Evolutionary conservation across 768 basidiomycete species (phyloP), one percentile per base, ranked within the genome.

Genomic region (Mycena vitilis): DNA sequence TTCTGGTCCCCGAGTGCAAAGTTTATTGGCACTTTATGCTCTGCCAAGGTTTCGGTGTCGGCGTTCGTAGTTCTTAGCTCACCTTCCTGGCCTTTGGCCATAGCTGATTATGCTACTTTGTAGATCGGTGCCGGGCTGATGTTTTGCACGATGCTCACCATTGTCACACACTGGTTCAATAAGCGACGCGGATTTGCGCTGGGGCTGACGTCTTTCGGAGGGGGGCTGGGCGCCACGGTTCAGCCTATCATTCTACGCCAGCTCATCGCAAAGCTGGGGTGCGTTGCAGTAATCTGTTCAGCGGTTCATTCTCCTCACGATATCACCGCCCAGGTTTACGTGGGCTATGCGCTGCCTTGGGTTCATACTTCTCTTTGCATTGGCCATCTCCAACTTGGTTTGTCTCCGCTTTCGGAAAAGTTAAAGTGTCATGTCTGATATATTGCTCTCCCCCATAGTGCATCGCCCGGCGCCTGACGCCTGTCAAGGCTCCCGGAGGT

Each of bases 21-120:
- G 63, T 77, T 40, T 89, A 85, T 70, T 89, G 88, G 88, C 88
- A 89, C 20, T 85, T 88, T 65, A 73, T 89, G 48, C 80, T 89
- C 9, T 87, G 81, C 37, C 88, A 89, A 70, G 88, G 88, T 0
- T 63, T 89, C 20, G 84, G 81, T 1, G 68, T 84, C 7, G 88
- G 88, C 38, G 84, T 87, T 38, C 62, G 84, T 69, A 23, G 48
- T 55, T 11, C 25, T 13, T 30, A 25, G 5, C 12, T 49, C 12
- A 52, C 15, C 16, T 52, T 25, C 8, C 37, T 18, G 10, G 15
- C 44, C 18, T 45, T 45, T 13, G 20, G 40, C 37, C 42, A 4
- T 45, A 1, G 9, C 20, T 37, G n/a, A 40, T 40, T 9, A 10
- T 11, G 40, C 25, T 10, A 13, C 20, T 30, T 18, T 40, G 45